These are phyloP conservation scores for Penicillium sp. DNA, from an alignment of 2,329 filamentous ascomycete genomes.

Conservation along the genomic window DNA sequence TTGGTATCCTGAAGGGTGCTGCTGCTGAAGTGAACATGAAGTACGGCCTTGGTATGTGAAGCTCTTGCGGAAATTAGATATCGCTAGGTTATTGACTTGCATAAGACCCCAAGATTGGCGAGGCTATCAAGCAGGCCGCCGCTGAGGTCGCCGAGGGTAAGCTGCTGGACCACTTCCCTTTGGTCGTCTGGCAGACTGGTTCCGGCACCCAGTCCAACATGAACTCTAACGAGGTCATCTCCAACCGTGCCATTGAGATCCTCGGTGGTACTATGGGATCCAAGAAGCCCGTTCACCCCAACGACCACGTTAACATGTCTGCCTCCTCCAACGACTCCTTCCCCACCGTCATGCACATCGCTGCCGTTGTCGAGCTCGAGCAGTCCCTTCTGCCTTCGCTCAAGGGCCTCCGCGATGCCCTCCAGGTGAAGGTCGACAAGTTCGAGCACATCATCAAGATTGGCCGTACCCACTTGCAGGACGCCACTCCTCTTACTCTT, in stretches of 20 bases:
- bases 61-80: neutral
- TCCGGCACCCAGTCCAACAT: conserved; percentile 99
- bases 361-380: conserved; percentile 90
- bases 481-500: conserved; percentile 91
- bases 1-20: conserved; percentile 95
- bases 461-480: conserved; percentile 93
- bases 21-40: conserved; percentile 94
- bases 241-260: conserved; percentile 97
- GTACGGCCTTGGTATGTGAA: conserved; percentile 69
- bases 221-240: conserved; percentile 99
- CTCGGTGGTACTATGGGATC: conserved; percentile 88
- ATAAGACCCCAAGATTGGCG: conserved; percentile 79
- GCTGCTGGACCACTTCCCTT: conserved; percentile 94
- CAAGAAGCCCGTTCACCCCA: conserved; percentile 99
- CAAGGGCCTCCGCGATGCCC: conserved; percentile 74
- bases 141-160: conserved; percentile 90
- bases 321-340: conserved; percentile 99
- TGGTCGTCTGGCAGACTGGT: conserved; percentile 98
- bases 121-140: conserved; percentile 93
- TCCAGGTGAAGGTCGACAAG: conserved; percentile 84
- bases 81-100: conserved; percentile 9
- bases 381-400: conserved; percentile 79
- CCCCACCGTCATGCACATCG: conserved; percentile 99
- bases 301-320: conserved; percentile 99
- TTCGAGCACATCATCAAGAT: conserved; percentile 99